phyloP scores from a whole-genome alignment of 805 yeast species.

The Aciculoconidium aculeatum region DNA sequence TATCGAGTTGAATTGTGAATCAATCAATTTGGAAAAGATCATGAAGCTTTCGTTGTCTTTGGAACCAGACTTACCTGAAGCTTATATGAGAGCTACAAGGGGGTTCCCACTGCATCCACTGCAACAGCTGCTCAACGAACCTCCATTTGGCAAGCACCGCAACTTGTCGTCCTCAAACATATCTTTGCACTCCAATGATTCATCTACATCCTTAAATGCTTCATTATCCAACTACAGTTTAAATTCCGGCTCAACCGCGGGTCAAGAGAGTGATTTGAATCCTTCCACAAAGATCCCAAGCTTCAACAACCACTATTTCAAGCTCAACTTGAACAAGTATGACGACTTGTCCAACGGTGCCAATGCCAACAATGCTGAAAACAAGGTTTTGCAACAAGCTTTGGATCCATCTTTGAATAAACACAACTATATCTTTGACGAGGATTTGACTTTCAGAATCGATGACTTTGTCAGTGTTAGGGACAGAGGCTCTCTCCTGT shows the following conservation, averaged over 20 bases:
- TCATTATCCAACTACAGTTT: conserved; percentile 1
- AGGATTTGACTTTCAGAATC: conserved; percentile 28
- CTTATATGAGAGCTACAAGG: too few species aligned
- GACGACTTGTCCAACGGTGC: conserved; percentile 21
- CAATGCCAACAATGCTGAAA: conserved; percentile 4
- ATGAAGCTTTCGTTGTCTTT: conserved; percentile 58
- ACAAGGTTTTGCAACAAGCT: conserved; percentile 7
- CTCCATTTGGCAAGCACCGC: conserved; percentile 8
- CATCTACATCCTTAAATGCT: conserved; percentile 11
- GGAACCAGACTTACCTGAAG: conserved; percentile 55
- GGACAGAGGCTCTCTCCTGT: conserved; percentile 11
- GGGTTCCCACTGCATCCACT: conserved; percentile 4
- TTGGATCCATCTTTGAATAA: conserved; percentile 14
- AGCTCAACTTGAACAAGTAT: conserved; percentile 27
- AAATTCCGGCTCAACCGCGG: conserved; percentile 1
- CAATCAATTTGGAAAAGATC: conserved; percentile 45
- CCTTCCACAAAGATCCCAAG: conserved; percentile 23
- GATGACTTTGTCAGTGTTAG: conserved; percentile 30
- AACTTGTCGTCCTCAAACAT: conserved; percentile 15
- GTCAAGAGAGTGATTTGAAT: conserved; percentile 9
- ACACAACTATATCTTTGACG: conserved; percentile 24
- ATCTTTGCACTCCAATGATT: conserved; percentile 21
- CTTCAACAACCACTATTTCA: conserved; percentile 32
- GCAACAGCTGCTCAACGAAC: conserved; percentile 1
- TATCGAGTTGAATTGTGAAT: conserved; percentile 37